Base-by-base conservation (phyloP, 2,329 filamentous ascomycete species). In the Fusarium oligoseptatum region DNA sequence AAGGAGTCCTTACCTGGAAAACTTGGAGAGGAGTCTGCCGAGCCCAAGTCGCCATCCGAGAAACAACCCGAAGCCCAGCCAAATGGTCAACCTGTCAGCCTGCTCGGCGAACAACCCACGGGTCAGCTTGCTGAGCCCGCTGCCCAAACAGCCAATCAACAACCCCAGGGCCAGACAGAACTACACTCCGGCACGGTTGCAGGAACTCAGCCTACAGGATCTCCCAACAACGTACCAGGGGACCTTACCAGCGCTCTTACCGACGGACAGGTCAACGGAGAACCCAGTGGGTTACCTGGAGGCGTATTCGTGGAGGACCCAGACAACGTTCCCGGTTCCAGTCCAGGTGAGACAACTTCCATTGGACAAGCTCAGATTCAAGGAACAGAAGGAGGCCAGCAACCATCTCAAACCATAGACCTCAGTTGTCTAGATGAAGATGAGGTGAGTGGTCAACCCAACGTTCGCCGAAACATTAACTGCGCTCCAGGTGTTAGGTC, bases 391-490 rank as follows among this genome's bases (percentile, higher is more conserved):
- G 52, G 39, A 41, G 60, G 11, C 2, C 45, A 60, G n/a, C 41
- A 50, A 14, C 34, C 48, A 22, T 50, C 41, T 3, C 27, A 63
- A 37, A 68, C 41, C 24, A 27, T 29, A 58, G 48, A 58, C 34
- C 29, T 50, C 9, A 65, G 37, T n/a, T 76, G 70, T 37, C 20
- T 29, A 32, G 70, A 63, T 24, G 34, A 66, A 27, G 68, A 72
- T 12, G 34, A 73, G 66, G 79, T 81, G 69, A 77, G 79, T 78
- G 75, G 64, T 27, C 69, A 74, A 29, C 58, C 77, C 27, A 57
- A 76, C 14, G 71, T 73, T 37, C 73, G 67, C 27, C 70, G 76
- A 70, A 79, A 76, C 48, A 58, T 74, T 78, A 75, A 80, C 72
- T 80, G 78, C 77, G 71, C 68, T 48, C 67, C 77, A 72, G 70